Percentiles rank a stretch among this genome's conserved stretches.
These are phyloP conservation scores for Fusarium torreyae DNA, from an alignment of 2,329 filamentous ascomycete genomes.

Conservation along the genomic window DNA sequence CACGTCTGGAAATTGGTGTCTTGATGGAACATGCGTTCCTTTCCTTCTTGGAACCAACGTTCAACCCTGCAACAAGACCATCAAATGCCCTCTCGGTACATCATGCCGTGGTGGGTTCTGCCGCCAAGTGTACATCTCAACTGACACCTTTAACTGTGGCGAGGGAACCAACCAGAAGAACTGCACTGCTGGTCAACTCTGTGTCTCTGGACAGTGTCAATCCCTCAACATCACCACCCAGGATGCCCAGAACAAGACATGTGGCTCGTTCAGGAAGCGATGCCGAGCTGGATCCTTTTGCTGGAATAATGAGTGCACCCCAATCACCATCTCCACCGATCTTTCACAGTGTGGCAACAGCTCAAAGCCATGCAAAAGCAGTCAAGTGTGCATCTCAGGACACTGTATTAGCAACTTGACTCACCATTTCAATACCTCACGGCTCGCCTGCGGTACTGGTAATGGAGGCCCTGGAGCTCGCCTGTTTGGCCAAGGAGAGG, in stretches of 20 bases:
- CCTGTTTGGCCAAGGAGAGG: not conserved
- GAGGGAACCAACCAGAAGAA: constrained; percentile 4
- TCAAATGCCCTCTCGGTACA: constrained; percentile 21
- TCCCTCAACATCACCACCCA: constrained; percentile 24
- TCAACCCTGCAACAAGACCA: constrained; percentile 28
- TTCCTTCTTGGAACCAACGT: constrained; percentile 39
- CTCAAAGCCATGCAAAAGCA: constrained; percentile 16
- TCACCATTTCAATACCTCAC: constrained; percentile 1
- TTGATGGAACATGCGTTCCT: constrained; percentile 34
- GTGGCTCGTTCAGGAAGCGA: constrained; percentile 11
- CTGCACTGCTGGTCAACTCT: constrained; percentile 31
- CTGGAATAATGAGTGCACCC: constrained; percentile 12
- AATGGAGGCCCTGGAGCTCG: constrained; percentile 32
- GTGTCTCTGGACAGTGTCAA: constrained; percentile 26
- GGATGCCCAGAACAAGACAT: not conserved
- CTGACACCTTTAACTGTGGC: constrained; percentile 32
- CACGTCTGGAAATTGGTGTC: constrained; percentile 40
- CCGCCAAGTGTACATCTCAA: constrained; percentile 28
- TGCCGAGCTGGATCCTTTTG: constrained; percentile 31
- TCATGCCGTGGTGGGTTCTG: constrained; percentile 25
- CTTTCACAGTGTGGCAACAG: constrained; percentile 24
- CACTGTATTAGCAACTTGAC: constrained; percentile 27
- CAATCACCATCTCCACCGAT: constrained; percentile 27
- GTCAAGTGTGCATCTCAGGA: constrained; percentile 30
- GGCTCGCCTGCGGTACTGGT: constrained; percentile 23